Evolutionary conservation across 2,329 filamentous ascomycete species (phyloP), one percentile per base, ranked within the genome.

Genomic region (Didymella segeticola): DNA sequence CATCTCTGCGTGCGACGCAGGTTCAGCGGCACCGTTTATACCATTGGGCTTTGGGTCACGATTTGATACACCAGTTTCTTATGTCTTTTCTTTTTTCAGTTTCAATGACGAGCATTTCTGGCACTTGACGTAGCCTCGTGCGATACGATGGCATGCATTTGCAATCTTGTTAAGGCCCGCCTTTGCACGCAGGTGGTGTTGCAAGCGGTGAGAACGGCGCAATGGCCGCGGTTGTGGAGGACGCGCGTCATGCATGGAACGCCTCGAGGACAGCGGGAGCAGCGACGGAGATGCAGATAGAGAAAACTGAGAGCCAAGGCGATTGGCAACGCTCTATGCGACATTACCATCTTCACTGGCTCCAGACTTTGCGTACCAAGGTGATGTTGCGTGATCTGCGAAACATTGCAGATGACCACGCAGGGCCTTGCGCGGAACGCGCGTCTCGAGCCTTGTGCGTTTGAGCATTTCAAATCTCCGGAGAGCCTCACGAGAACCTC

Each of bases 11-110:
- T 56, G 58, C 55, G 38, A 53, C 51, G 62, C 61, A 56, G 50
- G 57, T 42, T 56, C 49, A 59, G 59, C 63, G 57, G 58, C 68
- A 66, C 62, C 47, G 53, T 62, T 67, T 71, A 72, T 72, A 72
- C 66, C 68, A 68, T 60, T 66, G 54, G 63, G 61, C 63, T 67
- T 57, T 43, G 53, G 62, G 43, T 66, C 19, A 67, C 59, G 63
- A 63, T 56, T 54, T 46, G 56, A 56, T 60, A 60, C 43, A 59
- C 57, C 38, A 45, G 53, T 69, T 66, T 68, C 67, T 43, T 71
- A 64, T 71, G 69, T 72, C 53, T 45, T 43, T 29, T 31, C 53
- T 30, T 11, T 29, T 50, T 61, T 59, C 53, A 39, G 29, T 60
- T 64, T 69, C 27, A 23, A 58, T 67, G 51, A 72, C 54, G 68